Conservation (phyloP, 2,329 filamentous ascomycete genomes). For the Aspergillus fijiensis region DNA sequence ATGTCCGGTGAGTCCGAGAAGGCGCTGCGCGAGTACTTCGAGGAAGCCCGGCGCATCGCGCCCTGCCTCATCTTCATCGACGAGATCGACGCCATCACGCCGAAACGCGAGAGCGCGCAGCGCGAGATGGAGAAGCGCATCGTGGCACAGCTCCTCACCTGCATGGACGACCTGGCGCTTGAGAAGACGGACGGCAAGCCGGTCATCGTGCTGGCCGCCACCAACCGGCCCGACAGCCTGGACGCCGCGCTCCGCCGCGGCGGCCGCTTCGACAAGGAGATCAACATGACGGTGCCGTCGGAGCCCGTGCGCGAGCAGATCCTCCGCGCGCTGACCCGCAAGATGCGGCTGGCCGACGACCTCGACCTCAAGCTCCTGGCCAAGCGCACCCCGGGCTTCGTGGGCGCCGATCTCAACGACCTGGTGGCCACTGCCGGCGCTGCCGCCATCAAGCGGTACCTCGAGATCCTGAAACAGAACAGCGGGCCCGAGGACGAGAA, state of each 20-base stretch:
- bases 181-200: conserved; percentile 72
- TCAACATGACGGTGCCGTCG: conserved; percentile 85
- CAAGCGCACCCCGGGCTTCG: conserved; percentile 85
- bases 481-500: conserved; percentile 37
- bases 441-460: conserved; percentile 62
- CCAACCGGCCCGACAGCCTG: conserved; percentile 81
- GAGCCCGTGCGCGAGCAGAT: conserved; percentile 76
- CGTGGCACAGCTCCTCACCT: conserved; percentile 76
- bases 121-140: conserved; percentile 89
- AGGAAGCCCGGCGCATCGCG: conserved; percentile 80
- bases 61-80: conserved; percentile 91
- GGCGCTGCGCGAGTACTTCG: conserved; percentile 79
- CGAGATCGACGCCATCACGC: conserved; percentile 86
- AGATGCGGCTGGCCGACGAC: conserved; percentile 63
- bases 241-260: conserved; percentile 73
- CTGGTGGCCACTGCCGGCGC: conserved; percentile 65
- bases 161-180: conserved; percentile 77
- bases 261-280: conserved; percentile 77
- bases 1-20: conserved; percentile 91
- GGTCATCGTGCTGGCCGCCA: conserved; percentile 87
- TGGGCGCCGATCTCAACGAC: conserved; percentile 82
- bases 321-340: conserved; percentile 67
- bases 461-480: conserved; percentile 52
- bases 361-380: conserved; percentile 74
- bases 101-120: conserved; percentile 78